Conservation (phyloP, 345 rosid genomes). For the Pugionium dolabratum region DNA sequence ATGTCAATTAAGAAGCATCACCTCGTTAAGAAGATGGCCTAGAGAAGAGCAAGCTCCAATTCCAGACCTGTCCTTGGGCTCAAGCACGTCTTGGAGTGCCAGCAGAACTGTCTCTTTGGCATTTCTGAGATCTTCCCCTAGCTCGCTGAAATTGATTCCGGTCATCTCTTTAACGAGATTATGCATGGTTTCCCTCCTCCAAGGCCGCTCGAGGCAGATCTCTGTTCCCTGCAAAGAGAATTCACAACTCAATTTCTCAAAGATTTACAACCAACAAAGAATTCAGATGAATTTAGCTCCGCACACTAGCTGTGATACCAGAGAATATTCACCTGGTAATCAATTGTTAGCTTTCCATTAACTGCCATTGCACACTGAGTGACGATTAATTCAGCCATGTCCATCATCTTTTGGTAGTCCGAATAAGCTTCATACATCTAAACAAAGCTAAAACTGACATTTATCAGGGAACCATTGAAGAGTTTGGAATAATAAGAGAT, state of each 20-base stretch:
- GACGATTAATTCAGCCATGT: constrained; percentile 84
- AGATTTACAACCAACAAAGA: constrained; percentile 6
- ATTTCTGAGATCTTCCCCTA: constrained; percentile 55
- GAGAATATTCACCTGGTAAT: constrained; percentile 66
- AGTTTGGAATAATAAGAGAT: constrained; percentile 22
- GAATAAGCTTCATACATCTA: constrained; percentile 97
- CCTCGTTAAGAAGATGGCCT: constrained; percentile 93
- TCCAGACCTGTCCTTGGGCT: constrained; percentile 66
- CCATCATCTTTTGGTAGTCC: constrained; percentile 92
- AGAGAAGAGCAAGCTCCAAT: constrained; percentile 71
- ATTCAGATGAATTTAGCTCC: constrained; percentile 2
- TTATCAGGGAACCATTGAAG: constrained; percentile 23
- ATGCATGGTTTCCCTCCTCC: constrained; percentile 98
- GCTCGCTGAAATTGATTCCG: constrained; percentile 64
- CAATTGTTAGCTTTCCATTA: constrained; percentile 70
- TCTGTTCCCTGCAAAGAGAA: constrained; percentile 62
- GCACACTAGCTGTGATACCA: constrained; percentile 6
- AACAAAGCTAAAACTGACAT: constrained; percentile 28
- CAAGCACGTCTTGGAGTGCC: constrained; percentile 57
- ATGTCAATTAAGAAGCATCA: constrained; percentile 30
- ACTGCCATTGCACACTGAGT: constrained; percentile 80
- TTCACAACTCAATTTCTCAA: constrained; percentile 31
- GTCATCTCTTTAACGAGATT: constrained; percentile 82
- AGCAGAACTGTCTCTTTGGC: constrained; percentile 64
- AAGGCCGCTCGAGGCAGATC: constrained; percentile 80